Percentiles rank a stretch among this genome's conserved stretches.
These are phyloP conservation scores for Prinsepia uniflora DNA, from an alignment of 306 rosid species.

Conservation along the genomic window DNA sequence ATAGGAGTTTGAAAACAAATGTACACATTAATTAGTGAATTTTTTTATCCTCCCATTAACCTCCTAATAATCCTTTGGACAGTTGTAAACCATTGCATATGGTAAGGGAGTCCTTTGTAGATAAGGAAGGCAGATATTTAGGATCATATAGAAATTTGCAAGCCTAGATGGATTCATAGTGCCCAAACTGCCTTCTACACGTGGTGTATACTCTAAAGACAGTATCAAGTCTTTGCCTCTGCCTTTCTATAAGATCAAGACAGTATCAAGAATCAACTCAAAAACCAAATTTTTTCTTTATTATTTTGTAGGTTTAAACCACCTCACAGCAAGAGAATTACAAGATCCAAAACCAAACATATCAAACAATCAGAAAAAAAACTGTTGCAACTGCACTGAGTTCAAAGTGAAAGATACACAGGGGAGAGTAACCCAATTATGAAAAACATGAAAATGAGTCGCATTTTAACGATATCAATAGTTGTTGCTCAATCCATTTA, in stretches of 20 bases:
- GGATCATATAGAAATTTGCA: not conserved
- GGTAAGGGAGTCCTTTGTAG: not conserved
- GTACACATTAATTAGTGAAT: not conserved
- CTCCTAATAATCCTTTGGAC: not conserved
- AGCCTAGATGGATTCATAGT: not conserved
- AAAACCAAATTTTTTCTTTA: not conserved
- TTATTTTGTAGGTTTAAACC: not conserved
- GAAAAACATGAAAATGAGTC: not conserved
- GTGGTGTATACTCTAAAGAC: slow-evolving; percentile 3
- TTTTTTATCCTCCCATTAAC: not conserved
- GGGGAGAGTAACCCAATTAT: not conserved
- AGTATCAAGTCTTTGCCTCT: not conserved
- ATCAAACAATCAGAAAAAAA: not conserved
- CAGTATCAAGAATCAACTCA: not conserved
- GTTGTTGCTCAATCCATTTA: not conserved
- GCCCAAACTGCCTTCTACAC: slow-evolving; percentile 1
- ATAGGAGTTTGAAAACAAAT: not conserved
- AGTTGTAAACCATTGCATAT: not conserved
- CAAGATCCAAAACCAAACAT: not conserved
- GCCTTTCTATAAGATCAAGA: not conserved
- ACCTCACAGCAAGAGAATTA: slow-evolving; percentile 7
- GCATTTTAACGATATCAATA: not conserved
- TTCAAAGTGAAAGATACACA: not conserved
- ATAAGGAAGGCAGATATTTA: not conserved
- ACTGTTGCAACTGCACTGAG: not conserved